These are phyloP conservation scores for Nemania serpens DNA, from an alignment of 2,329 filamentous ascomycete species.

Conservation along the genomic window DNA sequence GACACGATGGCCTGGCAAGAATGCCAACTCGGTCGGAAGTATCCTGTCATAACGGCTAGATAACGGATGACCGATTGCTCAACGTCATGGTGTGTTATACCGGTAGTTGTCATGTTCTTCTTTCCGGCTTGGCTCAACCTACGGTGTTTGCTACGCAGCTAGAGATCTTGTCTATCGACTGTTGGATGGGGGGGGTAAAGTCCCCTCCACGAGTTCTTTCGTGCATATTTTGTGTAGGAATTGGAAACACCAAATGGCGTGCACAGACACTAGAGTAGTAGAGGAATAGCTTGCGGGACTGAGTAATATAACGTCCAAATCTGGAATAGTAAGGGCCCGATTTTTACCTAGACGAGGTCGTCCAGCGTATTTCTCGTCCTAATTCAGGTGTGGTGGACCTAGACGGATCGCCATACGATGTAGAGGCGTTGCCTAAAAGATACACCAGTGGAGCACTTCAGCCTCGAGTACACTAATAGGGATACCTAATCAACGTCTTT, in stretches of 20 bases:
- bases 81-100: too few relatives aligned
- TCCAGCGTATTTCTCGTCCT: too few relatives aligned
- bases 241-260: not conserved
- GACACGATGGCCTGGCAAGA: too few relatives aligned
- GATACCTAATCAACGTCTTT: too few relatives aligned
- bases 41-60: too few relatives aligned
- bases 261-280: constrained; percentile 14
- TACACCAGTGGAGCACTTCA: not conserved
- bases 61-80: too few relatives aligned
- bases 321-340: constrained; percentile 16
- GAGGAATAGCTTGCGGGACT: constrained; percentile 6
- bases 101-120: too few relatives aligned
- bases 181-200: not conserved
- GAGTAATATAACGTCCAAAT: constrained; percentile 15
- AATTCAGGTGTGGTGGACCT: too few relatives aligned
- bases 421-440: not conserved
- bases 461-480: too few relatives aligned
- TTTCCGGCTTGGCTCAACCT: not conserved
- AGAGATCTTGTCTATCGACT: not conserved
- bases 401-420: too few relatives aligned
- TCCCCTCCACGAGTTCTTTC: not conserved
- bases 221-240: not conserved
- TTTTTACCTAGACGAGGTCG: not conserved
- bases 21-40: too few relatives aligned
- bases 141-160: not conserved